Evolutionary conservation across 2,329 filamentous ascomycete species (phyloP), one percentile per base, ranked within the genome.

Genomic region (Colletotrichum sp.): DNA sequence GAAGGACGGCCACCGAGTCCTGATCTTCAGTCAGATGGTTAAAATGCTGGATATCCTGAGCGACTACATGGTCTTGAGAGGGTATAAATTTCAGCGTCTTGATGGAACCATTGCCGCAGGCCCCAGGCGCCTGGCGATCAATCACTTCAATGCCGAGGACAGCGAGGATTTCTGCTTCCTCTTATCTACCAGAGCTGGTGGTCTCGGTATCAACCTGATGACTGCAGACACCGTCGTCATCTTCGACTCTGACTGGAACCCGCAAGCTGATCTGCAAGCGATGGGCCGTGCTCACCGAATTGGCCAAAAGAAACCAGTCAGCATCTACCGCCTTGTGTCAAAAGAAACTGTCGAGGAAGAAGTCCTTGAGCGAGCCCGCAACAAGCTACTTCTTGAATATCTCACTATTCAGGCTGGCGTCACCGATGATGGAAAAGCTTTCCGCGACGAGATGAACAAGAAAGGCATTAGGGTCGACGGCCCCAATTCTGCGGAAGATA

Each of bases 21-120:
- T 99, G 78, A 99, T 99, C 79, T 99, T 99, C 88, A 99, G 96
- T 84, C 97, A 99, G 83, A 99, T 99, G 97, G 98, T 99, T 44
- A 98, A 95, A 83, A 99, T 99, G 95, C 91, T 99, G 26, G 96
- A 99, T 81, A 97, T 99, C 69, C 90, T 99, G 2, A 95, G 95
- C 62, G 96, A 99, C 81, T 99, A 99, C 83, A 92, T 99, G 79
- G 95, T 95, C 68, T 91, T 97, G 69, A 94, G 97, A 77, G 96
- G 96, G n/a, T 98, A 99, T 85, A 93, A 97, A 75, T 99, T 97
- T 82, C 98, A 99, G 83, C 92, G 97, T 21, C 91, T 99, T 9
- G 97, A 99, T 83, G 97, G 97, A 79, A 99, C 97, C 4, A 98
- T 99, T 79, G 94, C 95, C 39, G 95, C 97, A 15, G 94, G 93